A percentile compares a stretch with the other conserved stretches of the same genome.
phyloP scores from a whole-genome alignment of 108 stramenopile genomes.

The Cyclotella cryptica region DNA sequence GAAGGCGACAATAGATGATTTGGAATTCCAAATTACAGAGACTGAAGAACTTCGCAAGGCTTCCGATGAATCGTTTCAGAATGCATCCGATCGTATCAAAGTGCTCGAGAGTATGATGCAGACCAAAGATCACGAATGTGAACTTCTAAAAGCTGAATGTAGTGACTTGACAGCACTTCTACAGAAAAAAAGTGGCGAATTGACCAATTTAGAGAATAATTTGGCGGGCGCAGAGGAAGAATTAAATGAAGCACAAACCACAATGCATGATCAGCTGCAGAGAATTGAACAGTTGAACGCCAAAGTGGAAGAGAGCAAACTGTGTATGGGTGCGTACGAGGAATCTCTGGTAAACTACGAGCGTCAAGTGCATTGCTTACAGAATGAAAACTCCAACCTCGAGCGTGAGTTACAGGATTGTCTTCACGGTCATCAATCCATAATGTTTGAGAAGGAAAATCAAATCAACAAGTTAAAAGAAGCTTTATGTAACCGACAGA shows the following conservation, averaged over 20 bases:
- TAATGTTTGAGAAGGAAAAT: slow-evolving; percentile 28
- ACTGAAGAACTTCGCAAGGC: slow-evolving; percentile 6
- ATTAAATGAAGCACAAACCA: slow-evolving; percentile 19
- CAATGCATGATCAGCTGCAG: neutral
- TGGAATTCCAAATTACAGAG: slow-evolving; percentile 18
- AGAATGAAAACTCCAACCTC: slow-evolving; percentile 21
- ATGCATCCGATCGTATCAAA: slow-evolving; percentile 32
- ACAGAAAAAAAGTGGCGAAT: slow-evolving; percentile 6
- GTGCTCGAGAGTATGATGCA: slow-evolving; percentile 28
- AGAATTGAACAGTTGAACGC: slow-evolving; percentile 20
- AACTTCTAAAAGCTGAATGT: slow-evolving; percentile 33
- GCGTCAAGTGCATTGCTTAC: slow-evolving; percentile 28
- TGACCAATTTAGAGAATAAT: slow-evolving; percentile 19
- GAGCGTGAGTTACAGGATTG: slow-evolving; percentile 5
- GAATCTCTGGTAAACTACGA: slow-evolving; percentile 39
- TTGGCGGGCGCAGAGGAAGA: slow-evolving; percentile 38
- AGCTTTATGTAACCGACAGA: slow-evolving; percentile 28
- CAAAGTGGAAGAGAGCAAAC: slow-evolving; percentile 22
- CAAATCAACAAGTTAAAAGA: slow-evolving; percentile 41
- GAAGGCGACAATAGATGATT: neutral
- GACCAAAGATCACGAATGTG: slow-evolving; percentile 28
- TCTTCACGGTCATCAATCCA: slow-evolving; percentile 4
- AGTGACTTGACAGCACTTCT: slow-evolving; percentile 22
- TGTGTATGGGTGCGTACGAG: slow-evolving; percentile 30
- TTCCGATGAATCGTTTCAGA: slow-evolving; percentile 27